Evolutionary conservation across 352 stramenopile genomes (phyloP), one percentile per base, ranked within the genome.

Genomic region (Globisporangium mamillatum): DNA sequence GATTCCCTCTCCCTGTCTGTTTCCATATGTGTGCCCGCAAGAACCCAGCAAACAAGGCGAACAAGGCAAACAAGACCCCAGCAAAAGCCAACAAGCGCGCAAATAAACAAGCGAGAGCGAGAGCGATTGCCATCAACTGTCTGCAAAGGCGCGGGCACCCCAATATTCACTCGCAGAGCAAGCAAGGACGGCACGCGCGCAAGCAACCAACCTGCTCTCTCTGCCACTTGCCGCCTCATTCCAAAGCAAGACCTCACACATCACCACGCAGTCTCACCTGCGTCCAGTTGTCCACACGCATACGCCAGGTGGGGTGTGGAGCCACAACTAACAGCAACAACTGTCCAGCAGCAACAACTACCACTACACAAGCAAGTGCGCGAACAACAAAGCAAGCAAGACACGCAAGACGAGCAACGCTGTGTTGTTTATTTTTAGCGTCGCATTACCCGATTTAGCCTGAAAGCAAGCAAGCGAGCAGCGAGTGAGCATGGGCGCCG

Each of bases 401-500:
- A 14, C 10, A 46, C 44, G 5, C 5, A n/a, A 20, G 44, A 32
- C 29, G 29, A 32, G 38, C 54, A 36, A 41, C 54, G 1, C 54
- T 25, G 16, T 60, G 24, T 41, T 60, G 38, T 44, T 25, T 52
- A 52, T 52, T 52, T 52, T 52, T 52, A 52, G 44, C 44, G 3
- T 24, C 44, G n/a, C 44, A 52, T 20, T 20, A 46, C 14, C 55
- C 20, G 9, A 36, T 41, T 34, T 22, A 22, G 6, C 5, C 3
- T 7, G 7, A 36, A 32, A 16, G 27, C 2, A 29, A 29, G 29
- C 29, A 32, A 32, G 29, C 29, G 29, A 32, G 29, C 29, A 32
- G 38, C 18, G 38, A 46, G 29, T 27, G 8, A 60, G 22, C 12
- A 82, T 82, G 75, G 75, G 75, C 7, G 75, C 75, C 9, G 72